Evolutionary conservation across 306 rosid genomes (phyloP), one percentile per base, ranked within the genome.

Genomic region (Cucurbita argyrosperma): DNA sequence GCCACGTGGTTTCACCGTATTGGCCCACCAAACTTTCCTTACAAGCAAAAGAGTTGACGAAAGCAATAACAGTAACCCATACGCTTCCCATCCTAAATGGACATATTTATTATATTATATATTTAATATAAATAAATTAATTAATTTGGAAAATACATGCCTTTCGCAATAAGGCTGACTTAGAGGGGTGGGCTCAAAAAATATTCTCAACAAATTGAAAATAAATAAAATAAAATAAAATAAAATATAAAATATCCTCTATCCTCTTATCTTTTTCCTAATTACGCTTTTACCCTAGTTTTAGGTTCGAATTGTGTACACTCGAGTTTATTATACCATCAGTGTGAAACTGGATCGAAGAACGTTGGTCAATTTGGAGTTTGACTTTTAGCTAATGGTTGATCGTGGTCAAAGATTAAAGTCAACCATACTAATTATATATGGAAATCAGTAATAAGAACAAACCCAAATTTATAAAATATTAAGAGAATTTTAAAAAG

Each of bases 161-260:
- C 74, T 69, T 69, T 69, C 45, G 74, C 58, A 49, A 45, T 66
- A 87, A 85, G 86, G 88, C 81, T 82, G 85, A 64, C 67, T 64
- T 60, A 43, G 63, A 66, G 70, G 72, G 64, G 46, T 74, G 84
- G 78, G 74, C 71, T 78, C 50, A 60, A 60, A 62, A 76, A 77
- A 75, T 13, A 58, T 61, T 46, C 72, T 16, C 66, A 59, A 35
- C n/a, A 39, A 65, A 71, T 66, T 49, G 4, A 14, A 46, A 68
- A 2, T 43, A 18, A 26, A 14, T 4, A 12, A 47, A 45, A 9
- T 9, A 45, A 18, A 26, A 14, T 4, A 12, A 47, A 45, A 9
- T 9, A 45, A 62, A 67, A 12, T 49, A 49, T 47, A 7, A 69
- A 67, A 6, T 6, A 60, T 37, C 1, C 4, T 43, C 18, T 18